These are phyloP conservation scores for Fusarium burgessii DNA, from an alignment of 2,329 filamentous ascomycete species.

Conservation along the genomic window DNA sequence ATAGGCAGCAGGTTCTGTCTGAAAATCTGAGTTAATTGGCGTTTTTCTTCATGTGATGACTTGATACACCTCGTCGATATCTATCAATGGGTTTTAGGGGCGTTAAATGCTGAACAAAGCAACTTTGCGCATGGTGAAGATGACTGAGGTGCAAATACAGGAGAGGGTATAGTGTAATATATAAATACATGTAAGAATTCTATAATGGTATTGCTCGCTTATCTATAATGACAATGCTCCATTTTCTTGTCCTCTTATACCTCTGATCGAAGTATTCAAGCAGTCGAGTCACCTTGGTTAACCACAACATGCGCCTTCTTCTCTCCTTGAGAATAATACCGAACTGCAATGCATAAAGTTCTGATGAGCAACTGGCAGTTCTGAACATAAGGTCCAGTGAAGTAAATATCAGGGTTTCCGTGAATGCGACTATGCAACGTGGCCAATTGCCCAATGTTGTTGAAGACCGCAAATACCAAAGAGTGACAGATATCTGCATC, in stretches of 20 bases:
- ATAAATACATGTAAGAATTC: background rate
- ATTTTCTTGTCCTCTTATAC: rapidly evolving
- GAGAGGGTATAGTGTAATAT: background rate
- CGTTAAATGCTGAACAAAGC: background rate
- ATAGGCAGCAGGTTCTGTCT: no score
- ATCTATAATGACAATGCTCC: rapidly evolving
- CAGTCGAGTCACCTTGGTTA: background rate
- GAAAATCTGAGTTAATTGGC: no score
- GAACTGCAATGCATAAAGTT: constrained; percentile 67
- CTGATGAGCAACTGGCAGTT: constrained; percentile 97
- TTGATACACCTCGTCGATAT: no score
- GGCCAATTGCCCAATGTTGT: constrained; percentile 98
- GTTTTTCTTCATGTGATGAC: no score
- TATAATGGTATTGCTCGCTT: background rate
- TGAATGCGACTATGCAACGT: constrained; percentile 96
- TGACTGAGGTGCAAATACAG: rapidly evolving
- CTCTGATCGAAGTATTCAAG: rapidly evolving
- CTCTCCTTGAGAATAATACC: constrained; percentile 29
- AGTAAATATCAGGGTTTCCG: constrained; percentile 93
- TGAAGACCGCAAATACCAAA: constrained; percentile 92
- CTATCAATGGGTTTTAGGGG: no score
- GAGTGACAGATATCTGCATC: constrained; percentile 90
- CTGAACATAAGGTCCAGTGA: constrained; percentile 95
- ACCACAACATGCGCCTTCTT: constrained; percentile 25
- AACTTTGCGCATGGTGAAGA: background rate